Base-by-base conservation (phyloP, 768 basidiomycete species). In the Albatrellus ellisii region DNA sequence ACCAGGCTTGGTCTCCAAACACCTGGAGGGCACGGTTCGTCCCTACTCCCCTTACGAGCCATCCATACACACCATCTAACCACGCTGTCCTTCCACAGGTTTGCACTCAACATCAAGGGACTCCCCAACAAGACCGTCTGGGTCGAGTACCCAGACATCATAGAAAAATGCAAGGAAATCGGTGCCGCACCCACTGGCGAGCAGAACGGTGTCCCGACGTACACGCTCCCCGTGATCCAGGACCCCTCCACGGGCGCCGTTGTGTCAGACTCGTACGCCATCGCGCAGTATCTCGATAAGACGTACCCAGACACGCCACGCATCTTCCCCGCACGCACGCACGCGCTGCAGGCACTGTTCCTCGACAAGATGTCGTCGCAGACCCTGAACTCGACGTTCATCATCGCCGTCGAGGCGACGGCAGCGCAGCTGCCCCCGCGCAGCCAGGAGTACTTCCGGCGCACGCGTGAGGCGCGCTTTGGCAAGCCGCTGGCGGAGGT, bases 161-260 rank as follows among this genome's bases (percentile, higher is more conserved):
- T 54, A 44, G 17, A 35, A 1, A 52, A 49, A 29, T 56, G 54
- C 56, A 59, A 58, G 41, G 53, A 60, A 40, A 34, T 64, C 7
- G 60, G 62, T 0, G 59, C 63, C 9, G 44, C 52, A 3, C 61
- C 67, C 2, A 68, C 64, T 0, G 34, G 36, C 8, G 17, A 56
- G 41, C 42, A 49, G 15, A 59, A 63, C 41, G 63, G 59, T 1
- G 37, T 38, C 8, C 59, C 52, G 1, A 45, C 45, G 28, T 71
- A 73, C 54, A 72, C 69, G 9, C 56, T 72, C 0, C 75, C 76
- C 0, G 59, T 65, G 22, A 71, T 78, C 41, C 52, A 66, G 47
- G 73, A 76, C 49, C 62, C 64, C 0, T 53, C 53, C 26, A 72
- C 68, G 4, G 59, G 58, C 5, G 45, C 52, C 2, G 42, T 56